phyloP scores from a whole-genome alignment of 371 early-diverging fungal genomes.

The Zopfochytrium polystomum region DNA sequence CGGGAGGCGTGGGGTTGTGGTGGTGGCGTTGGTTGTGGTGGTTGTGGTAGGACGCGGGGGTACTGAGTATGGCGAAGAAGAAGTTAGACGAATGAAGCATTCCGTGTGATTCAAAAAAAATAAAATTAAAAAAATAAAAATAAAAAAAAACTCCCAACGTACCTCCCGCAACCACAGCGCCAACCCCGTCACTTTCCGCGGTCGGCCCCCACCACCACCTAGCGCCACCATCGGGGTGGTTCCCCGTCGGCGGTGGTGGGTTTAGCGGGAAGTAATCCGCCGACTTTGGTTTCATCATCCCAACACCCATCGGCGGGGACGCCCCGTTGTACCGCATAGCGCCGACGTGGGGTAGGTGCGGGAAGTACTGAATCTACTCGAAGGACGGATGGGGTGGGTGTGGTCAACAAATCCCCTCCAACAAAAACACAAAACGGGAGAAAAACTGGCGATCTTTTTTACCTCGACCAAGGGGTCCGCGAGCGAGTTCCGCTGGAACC shows the following conservation, averaged over 20 bases:
- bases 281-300: conserved; percentile 20
- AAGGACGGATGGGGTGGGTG: background rate
- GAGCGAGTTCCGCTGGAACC: conserved; percentile 33
- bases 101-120: no score
- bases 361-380: conserved; percentile 30
- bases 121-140: no score
- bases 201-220: conserved; percentile 42
- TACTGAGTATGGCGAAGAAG: background rate
- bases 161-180: no score
- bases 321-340: conserved; percentile 17
- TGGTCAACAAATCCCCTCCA: background rate
- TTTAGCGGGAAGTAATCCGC: conserved; percentile 33
- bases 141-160: no score
- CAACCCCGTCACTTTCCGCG: conserved; percentile 14
- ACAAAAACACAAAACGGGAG: no score
- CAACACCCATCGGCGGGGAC: conserved; percentile 23
- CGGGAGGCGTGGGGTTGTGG: no score
- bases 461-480: conserved; percentile 37
- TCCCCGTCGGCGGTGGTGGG: conserved; percentile 39
- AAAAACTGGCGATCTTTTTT: no score
- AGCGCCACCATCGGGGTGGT: conserved; percentile 37
- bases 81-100: conserved; percentile 8
- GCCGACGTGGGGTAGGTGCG: conserved; percentile 29
- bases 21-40: no score
- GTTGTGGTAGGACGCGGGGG: no score